Conservation (phyloP, 805 yeast species). For the Tetrapisispora nanseiensis region DNA sequence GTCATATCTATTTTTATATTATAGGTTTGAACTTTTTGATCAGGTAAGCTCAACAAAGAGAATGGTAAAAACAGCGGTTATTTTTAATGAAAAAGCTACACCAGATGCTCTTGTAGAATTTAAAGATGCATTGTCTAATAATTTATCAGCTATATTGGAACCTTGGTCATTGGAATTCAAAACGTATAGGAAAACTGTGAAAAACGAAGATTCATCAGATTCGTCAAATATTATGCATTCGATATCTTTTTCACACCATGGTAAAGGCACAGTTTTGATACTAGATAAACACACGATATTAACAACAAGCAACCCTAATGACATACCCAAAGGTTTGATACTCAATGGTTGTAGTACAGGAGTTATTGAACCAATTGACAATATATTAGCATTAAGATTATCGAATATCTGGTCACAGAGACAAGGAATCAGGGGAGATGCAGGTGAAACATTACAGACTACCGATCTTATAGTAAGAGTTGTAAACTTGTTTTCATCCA, state of each 20-base stretch:
- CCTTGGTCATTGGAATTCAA: constrained; percentile 27
- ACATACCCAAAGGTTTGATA: constrained; percentile 10
- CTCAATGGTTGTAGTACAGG: constrained; percentile 19
- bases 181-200: constrained; percentile 21
- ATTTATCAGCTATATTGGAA: constrained; percentile 15
- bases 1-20: too few relatives aligned
- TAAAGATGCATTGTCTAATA: constrained; percentile 23
- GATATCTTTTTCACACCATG: constrained; percentile 20
- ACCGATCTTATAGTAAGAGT: constrained; percentile 18
- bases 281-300: constrained; percentile 20
- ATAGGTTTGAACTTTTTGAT: too few relatives aligned
- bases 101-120: constrained; percentile 25
- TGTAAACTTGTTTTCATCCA: constrained; percentile 24
- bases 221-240: constrained; percentile 23
- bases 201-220: constrained; percentile 11
- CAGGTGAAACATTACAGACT: constrained; percentile 24
- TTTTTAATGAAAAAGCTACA: constrained; percentile 26
- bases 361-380: constrained; percentile 20
- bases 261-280: constrained; percentile 16
- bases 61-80: constrained; percentile 14
- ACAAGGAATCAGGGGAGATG: constrained; percentile 26
- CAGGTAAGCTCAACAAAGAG: too few relatives aligned
- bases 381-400: constrained; percentile 16
- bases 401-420: constrained; percentile 28
- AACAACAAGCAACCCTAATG: constrained; percentile 13